Evolutionary conservation across 352 stramenopile genomes (phyloP).

Genomic region (Phytophthora tentaculata): DNA sequence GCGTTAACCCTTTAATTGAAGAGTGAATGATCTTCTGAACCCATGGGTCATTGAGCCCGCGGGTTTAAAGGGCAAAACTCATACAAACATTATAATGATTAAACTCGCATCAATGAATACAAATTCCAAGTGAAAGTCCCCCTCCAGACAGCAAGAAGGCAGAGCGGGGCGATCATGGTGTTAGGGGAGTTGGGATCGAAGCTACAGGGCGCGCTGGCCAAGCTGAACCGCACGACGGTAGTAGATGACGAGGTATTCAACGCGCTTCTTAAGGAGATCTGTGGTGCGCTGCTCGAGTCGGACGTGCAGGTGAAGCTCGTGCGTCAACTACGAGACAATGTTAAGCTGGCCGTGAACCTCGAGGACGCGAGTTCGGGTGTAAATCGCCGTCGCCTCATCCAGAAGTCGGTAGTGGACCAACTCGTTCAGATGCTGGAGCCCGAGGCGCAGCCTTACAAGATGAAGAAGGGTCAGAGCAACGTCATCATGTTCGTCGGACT

Average conservation of each 20-base stretch:
- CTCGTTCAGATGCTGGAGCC: constrained; percentile 91
- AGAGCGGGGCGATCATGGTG: constrained; percentile 67
- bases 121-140: constrained; percentile 8
- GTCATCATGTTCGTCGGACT: constrained; percentile 94
- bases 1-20: too few relatives aligned
- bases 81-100: not conserved
- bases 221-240: constrained; percentile 88
- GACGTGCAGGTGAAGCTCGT: constrained; percentile 92
- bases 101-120: not conserved
- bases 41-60: not conserved
- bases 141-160: constrained; percentile 2
- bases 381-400: constrained; percentile 90
- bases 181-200: constrained; percentile 89
- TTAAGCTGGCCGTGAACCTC: constrained; percentile 89
- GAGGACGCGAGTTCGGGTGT: constrained; percentile 76
- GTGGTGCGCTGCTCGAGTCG: constrained; percentile 87
- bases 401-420: constrained; percentile 92
- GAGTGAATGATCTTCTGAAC: constrained; percentile 7
- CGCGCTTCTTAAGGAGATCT: constrained; percentile 92
- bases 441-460: constrained; percentile 87
- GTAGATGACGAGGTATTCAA: constrained; percentile 93
- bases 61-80: not conserved
- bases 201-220: constrained; percentile 85
- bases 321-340: constrained; percentile 87
- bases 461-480: constrained; percentile 92